A percentile compares a stretch with the other conserved stretches of the same genome.
phyloP scores from a whole-genome alignment of 805 yeast genomes.

The Candida golubevii region DNA sequence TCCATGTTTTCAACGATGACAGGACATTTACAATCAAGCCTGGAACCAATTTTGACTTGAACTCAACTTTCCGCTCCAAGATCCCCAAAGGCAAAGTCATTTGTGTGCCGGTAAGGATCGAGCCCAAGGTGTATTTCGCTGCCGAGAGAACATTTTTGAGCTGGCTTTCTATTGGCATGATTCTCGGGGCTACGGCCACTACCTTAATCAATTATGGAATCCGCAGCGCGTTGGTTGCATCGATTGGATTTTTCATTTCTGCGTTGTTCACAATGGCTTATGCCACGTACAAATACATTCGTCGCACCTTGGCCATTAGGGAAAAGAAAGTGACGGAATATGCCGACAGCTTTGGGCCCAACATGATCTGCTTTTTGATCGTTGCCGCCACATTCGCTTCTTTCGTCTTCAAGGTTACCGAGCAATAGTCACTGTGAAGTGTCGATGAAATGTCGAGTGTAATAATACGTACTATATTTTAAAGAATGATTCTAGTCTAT shows the following conservation, averaged over 20 bases:
- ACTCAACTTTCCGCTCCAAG: conserved; percentile 43
- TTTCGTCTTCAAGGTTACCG: conserved; percentile 48
- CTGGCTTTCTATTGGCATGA: conserved; percentile 89
- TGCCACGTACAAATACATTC: conserved; percentile 68
- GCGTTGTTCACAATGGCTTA: conserved; percentile 72
- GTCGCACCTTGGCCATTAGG: conserved; percentile 81
- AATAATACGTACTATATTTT: too few relatives aligned
- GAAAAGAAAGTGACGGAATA: conserved; percentile 77
- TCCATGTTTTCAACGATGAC: conserved; percentile 42
- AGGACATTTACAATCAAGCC: conserved; percentile 41
- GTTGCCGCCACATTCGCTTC: conserved; percentile 64
- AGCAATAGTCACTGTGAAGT: conserved; percentile 13
- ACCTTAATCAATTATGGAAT: conserved; percentile 83
- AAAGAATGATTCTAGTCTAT: too few relatives aligned
- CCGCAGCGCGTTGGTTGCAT: conserved; percentile 62
- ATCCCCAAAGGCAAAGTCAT: conserved; percentile 89
- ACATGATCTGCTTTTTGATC: conserved; percentile 69
- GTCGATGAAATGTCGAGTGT: background rate
- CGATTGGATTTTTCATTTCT: conserved; percentile 80
- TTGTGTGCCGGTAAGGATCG: conserved; percentile 92
- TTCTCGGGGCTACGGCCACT: conserved; percentile 85
- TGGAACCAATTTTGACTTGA: conserved; percentile 43
- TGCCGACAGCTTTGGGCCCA: conserved; percentile 86
- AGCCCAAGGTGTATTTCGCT: conserved; percentile 98
- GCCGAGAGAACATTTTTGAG: conserved; percentile 92